These are phyloP conservation scores for Manihot esculenta DNA, from an alignment of 441 rosid species.

Conservation along the genomic window DNA sequence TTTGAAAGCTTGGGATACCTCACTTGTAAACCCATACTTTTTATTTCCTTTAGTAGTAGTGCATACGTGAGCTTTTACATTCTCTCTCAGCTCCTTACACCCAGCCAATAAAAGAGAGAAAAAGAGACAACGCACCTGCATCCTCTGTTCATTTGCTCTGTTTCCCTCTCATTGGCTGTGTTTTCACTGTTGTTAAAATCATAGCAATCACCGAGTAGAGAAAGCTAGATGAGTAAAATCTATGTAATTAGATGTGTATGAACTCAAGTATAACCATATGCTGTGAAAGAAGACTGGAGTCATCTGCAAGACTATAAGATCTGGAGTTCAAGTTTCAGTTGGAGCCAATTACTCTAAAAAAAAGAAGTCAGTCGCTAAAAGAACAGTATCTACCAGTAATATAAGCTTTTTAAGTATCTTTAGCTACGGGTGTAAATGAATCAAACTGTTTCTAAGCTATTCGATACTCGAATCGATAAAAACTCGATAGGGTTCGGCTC, in stretches of 20 bases:
- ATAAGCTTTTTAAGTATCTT: neutral
- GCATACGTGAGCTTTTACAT: constrained; percentile 12
- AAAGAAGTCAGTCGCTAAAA: constrained; percentile 21
- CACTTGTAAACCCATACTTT: constrained; percentile 26
- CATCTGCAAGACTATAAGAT: no score
- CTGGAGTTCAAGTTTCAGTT: no score
- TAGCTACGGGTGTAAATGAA: no score
- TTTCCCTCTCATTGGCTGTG: neutral
- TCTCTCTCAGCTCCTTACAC: constrained; percentile 17
- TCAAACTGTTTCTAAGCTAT: no score
- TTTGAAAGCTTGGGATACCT: constrained; percentile 35
- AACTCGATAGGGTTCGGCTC: no score
- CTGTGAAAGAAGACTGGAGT: constrained; percentile 12
- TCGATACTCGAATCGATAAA: no score
- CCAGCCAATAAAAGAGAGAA: constrained; percentile 14
- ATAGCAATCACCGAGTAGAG: neutral
- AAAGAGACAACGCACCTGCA: constrained; percentile 24
- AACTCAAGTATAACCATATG: neutral
- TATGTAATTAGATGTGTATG: neutral
- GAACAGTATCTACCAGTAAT: constrained; percentile 1
- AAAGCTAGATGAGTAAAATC: neutral
- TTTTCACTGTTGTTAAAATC: neutral
- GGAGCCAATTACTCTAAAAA: no score
- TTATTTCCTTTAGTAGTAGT: constrained; percentile 11
- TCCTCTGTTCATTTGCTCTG: neutral